These are phyloP conservation scores for Neoboletus brunneissimus DNA, from an alignment of 768 basidiomycete genomes.

Conservation along the genomic window DNA sequence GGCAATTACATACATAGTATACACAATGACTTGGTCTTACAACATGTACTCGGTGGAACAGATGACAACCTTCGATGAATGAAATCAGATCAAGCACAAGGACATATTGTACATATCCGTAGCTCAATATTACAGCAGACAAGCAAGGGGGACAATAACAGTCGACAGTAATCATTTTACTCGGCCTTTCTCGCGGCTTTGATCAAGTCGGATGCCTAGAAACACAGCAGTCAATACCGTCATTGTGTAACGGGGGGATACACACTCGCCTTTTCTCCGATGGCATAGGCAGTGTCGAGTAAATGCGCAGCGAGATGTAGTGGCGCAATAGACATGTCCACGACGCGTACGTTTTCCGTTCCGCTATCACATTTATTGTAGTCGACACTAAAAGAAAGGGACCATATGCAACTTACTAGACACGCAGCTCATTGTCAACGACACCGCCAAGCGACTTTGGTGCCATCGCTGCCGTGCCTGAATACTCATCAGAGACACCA, in stretches of 20 bases:
- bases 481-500: background rate
- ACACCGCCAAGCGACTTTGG: constrained; percentile 18
- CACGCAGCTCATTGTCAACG: constrained; percentile 14
- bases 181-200: background rate
- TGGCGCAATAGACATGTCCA: constrained; percentile 18
- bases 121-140: background rate
- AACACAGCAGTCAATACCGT: background rate
- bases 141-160: background rate
- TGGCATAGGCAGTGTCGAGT: constrained; percentile 18
- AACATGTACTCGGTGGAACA: no score
- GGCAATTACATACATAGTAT: no score
- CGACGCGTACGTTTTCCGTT: constrained; percentile 17
- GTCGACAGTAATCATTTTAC: background rate
- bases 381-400: background rate
- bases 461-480: constrained; percentile 21
- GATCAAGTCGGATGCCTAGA: constrained; percentile 13
- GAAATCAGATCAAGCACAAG: background rate
- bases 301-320: constrained; percentile 13
- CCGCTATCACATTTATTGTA: constrained; percentile 1
- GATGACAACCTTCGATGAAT: background rate
- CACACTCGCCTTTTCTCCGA: constrained; percentile 12
- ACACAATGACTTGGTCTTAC: no score
- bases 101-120: background rate
- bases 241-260: background rate
- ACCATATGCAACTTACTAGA: constrained; percentile 6